Evolutionary conservation across 345 rosid genomes (phyloP), one percentile per base, ranked within the genome.

Genomic region (Combretum micranthum): DNA sequence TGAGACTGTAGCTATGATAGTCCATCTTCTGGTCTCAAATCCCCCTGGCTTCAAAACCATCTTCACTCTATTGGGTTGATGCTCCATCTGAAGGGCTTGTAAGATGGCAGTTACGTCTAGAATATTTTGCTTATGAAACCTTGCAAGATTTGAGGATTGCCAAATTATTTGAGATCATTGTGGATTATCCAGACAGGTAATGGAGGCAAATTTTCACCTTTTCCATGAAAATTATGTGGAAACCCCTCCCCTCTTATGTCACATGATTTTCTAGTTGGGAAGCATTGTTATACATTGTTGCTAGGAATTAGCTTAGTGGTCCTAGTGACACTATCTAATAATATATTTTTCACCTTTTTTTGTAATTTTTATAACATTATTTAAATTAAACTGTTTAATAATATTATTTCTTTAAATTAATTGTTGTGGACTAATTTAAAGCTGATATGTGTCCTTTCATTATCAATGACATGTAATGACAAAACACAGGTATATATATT

Each of bases 131-230:
- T 16, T 89, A 87, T 73, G 95, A 93, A 69, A 89, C 94, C 64
- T 74, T 93, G 69, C 97, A 89, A 79, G 92, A 93, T 75, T 64
- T 93, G 70, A 85, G 99, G 75, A n/a, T 93, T 63, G 85, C 84
- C 51, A 93, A 89, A 63, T 78, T 93, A 45, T 93, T 93, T 78
- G 99, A 93, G 78, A 93, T 93, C 19, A 93, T 93, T 59, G 99
- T 93, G 73, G 99, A 93, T 64, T 89, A 93, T 72, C 97, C 99
- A 44, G 99, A 93, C 69, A 93, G 98, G 98, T 82, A 65, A 19
- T 52, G 1, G 9, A 32, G 49, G 49, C 58, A 62, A 60, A 58
- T 44, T 43, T 47, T 32, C 59, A 58, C 25, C n/a, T 7, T 32
- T 32, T 32, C 39, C 39, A 9, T 32, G 39, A 32, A 32, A 32